Conservation (phyloP, 495 filamentous ascomycete species). For the Jackrogersella multiformis region DNA sequence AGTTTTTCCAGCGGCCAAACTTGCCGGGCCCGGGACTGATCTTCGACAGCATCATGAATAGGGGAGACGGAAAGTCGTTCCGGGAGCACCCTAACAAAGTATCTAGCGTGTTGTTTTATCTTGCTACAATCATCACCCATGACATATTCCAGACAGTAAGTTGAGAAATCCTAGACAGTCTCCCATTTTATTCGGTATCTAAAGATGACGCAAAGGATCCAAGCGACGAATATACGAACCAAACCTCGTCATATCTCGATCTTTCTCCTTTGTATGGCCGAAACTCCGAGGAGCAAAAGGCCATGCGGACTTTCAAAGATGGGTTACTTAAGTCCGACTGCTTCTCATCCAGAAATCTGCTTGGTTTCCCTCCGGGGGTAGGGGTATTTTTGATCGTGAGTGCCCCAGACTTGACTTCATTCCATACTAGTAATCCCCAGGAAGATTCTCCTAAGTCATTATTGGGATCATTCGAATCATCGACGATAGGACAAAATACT, state of each 20-base stretch:
- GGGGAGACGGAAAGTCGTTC: conserved; percentile 59
- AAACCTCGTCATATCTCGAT: conserved; percentile 82
- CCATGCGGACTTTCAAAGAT: conserved; percentile 73
- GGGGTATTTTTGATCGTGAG: conserved; percentile 55
- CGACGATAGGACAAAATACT: too few species aligned
- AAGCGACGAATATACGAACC: conserved; percentile 59
- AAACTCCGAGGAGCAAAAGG: conserved; percentile 70
- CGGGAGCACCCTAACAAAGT: conserved; percentile 75
- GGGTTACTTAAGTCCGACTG: conserved; percentile 80
- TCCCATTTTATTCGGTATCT: neutral
- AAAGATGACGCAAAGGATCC: conserved; percentile 33
- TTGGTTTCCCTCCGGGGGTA: conserved; percentile 82
- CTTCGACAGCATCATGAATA: conserved; percentile 75
- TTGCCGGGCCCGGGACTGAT: conserved; percentile 75
- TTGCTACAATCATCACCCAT: conserved; percentile 85
- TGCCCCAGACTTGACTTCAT: neutral
- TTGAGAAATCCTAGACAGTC: neutral
- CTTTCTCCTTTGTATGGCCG: conserved; percentile 81
- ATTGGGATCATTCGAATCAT: too few species aligned
- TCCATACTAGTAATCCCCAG: neutral
- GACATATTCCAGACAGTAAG: conserved; percentile 56
- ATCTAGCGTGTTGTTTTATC: conserved; percentile 81
- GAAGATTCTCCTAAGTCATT: too few species aligned
- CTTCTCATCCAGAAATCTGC: conserved; percentile 72
- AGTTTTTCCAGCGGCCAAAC: conserved; percentile 65